Percentiles rank a stretch among this genome's conserved stretches.
phyloP scores from a whole-genome alignment of 2,329 filamentous ascomycete genomes.

The Pyricularia sp. region DNA sequence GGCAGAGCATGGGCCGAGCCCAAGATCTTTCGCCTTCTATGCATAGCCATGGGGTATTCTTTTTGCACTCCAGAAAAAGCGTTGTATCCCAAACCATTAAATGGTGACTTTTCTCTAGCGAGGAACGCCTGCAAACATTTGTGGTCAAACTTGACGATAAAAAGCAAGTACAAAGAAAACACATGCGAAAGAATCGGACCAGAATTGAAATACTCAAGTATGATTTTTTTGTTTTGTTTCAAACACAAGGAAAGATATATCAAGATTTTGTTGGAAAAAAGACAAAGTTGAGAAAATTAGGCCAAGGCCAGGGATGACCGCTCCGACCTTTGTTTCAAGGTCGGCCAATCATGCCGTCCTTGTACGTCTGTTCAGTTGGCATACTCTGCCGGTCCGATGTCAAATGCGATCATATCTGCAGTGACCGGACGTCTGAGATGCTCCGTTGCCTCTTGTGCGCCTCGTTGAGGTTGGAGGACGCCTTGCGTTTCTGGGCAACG shows the following conservation, averaged over 20 bases:
- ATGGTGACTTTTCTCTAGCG: slow-evolving; percentile 2
- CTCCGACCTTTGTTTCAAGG: neutral
- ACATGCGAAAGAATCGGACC: neutral
- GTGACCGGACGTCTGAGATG: slow-evolving; percentile 39
- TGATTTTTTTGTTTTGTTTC: neutral
- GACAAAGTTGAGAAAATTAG: neutral
- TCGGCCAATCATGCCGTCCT: slow-evolving; percentile 4
- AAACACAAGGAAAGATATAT: neutral
- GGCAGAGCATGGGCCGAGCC: neutral
- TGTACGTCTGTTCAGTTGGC: slow-evolving; percentile 1
- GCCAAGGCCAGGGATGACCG: slow-evolving; percentile 4
- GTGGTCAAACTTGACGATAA: neutral
- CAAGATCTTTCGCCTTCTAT: neutral
- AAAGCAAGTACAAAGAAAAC: neutral
- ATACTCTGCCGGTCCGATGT: neutral
- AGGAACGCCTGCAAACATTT: neutral
- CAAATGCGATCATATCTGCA: slow-evolving; percentile 5
- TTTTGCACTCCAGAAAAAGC: slow-evolving; percentile 1
- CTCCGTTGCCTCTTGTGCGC: slow-evolving; percentile 45
- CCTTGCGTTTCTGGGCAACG: slow-evolving; percentile 41
- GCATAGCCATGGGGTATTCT: neutral
- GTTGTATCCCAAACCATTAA: slow-evolving; percentile 1
- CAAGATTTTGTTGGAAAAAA: neutral
- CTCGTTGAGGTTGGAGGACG: slow-evolving; percentile 24
- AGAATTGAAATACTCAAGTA: neutral